Evolutionary conservation across 768 basidiomycete genomes (phyloP).

Genomic region (Termitomyces bulborhizus): DNA sequence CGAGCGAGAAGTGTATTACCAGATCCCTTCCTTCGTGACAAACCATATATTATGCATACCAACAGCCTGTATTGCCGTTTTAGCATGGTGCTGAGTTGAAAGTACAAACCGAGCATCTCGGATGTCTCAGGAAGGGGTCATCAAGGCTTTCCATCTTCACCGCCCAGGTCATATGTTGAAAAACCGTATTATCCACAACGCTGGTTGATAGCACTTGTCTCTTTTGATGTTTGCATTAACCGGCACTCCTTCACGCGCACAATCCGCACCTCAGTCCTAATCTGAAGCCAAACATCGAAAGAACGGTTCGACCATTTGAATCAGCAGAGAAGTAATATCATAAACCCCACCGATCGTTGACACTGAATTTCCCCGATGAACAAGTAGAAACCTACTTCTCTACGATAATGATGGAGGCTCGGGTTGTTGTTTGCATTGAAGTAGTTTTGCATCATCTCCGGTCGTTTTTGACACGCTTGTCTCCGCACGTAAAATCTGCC

Average conservation of each 20-base stretch:
- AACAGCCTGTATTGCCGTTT: neutral
- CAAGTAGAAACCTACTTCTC: neutral
- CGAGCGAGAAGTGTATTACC: slow-evolving; percentile 10
- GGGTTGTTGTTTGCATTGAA: neutral
- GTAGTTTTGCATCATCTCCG: neutral
- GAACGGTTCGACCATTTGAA: neutral
- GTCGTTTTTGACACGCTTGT: neutral
- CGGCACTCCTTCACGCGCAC: too few species aligned
- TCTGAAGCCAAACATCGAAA: neutral
- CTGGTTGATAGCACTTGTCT: neutral
- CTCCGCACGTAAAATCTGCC: too few species aligned
- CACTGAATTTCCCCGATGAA: neutral
- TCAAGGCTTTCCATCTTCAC: neutral
- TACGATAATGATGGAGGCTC: neutral
- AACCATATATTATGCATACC: neutral
- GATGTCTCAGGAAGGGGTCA: slow-evolving; percentile 10
- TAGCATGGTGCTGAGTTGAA: neutral
- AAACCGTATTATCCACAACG: neutral
- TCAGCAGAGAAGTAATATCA: neutral
- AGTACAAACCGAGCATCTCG: neutral
- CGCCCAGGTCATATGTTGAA: neutral
- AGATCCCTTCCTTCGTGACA: neutral
- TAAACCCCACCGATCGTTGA: too few species aligned
- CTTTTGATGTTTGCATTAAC: neutral
- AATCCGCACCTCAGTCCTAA: neutral